Conservation (phyloP, 2,329 filamentous ascomycete species). For the Diaporthe velutina region DNA sequence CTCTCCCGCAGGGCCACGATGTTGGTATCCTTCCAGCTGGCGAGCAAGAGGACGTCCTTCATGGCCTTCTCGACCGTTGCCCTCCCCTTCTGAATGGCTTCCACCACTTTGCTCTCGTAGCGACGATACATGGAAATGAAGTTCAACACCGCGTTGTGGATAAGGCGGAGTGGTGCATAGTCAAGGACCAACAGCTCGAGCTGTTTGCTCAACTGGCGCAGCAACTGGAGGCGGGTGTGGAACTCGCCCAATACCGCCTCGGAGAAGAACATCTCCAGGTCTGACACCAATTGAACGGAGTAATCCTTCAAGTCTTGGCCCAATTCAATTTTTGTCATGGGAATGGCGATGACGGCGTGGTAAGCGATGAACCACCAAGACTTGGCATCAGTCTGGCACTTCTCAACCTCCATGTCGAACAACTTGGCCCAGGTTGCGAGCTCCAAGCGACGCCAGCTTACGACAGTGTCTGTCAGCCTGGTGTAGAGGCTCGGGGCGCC, state of each 20-base stretch:
- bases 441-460: slow-evolving; percentile 92
- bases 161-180: slow-evolving; percentile 66
- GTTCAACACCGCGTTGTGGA: slow-evolving; percentile 78
- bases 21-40: slow-evolving; percentile 98
- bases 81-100: slow-evolving; percentile 76
- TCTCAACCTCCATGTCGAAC: slow-evolving; percentile 85
- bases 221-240: slow-evolving; percentile 76
- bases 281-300: slow-evolving; percentile 77
- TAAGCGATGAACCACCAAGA: slow-evolving; percentile 99
- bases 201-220: slow-evolving; percentile 75
- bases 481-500: slow-evolving; percentile 80
- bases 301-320: slow-evolving; percentile 73
- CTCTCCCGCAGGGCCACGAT: slow-evolving; percentile 91
- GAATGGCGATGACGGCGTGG: slow-evolving; percentile 84
- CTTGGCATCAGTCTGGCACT: slow-evolving; percentile 81
- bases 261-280: slow-evolving; percentile 83
- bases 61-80: slow-evolving; percentile 88
- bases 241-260: slow-evolving; percentile 87
- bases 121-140: slow-evolving; percentile 82
- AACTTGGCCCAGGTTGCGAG: slow-evolving; percentile 91
- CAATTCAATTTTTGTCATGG: slow-evolving; percentile 73
- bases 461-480: slow-evolving; percentile 81
- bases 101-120: slow-evolving; percentile 75
- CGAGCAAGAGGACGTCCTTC: slow-evolving; percentile 91
- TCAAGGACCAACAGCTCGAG: slow-evolving; percentile 72